Base-by-base conservation (phyloP, 345 rosid species). In the Gossypium anomalum region DNA sequence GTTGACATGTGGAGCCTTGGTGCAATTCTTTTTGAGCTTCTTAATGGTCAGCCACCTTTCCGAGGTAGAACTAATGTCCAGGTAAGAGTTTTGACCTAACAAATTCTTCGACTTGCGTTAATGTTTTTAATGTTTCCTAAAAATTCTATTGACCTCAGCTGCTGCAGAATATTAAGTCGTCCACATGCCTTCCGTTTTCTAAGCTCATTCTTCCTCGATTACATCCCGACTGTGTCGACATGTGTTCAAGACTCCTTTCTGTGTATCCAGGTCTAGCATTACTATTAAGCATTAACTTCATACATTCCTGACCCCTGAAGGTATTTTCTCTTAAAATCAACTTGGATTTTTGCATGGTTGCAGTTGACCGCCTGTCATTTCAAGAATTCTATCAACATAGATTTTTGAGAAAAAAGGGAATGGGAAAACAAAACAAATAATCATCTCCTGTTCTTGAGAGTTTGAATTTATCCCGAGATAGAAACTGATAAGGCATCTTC, bases 1-100 rank as follows among this genome's bases (percentile, higher is more conserved):
- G 90, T 83, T 76, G 93, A 92, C 75, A 87, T 87, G 92, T 92
- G 92, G 93, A 86, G 93, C 74, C 27, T 87, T 29, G 89, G 93
- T 75, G 90, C 86, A 19, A 88, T 92, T 70, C 92, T 88, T 69
- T 92, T 89, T 53, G 87, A 92, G 85, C 87, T 92, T 62, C 90
- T 92, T 72, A 85, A 87, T 51, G 93, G 94, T 9, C 77, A 82
- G 78, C 91, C 88, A 27, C 92, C 94, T 61, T 89, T 85, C 53
- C 76, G 51, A 3, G 93, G 93, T 69, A 78, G 65, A 67, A 92
- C 67, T 79, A 88, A 83, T 76, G 87, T 89, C 76, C 93, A 88
- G 91, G 92, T 91, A 74, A 72, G 76, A 71, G 20, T 71, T 48
- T 53, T 79, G 34, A 15, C 71, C 58, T 25, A 23, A 3, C 8